Percentiles rank a stretch among this genome's conserved stretches.
These are phyloP conservation scores for Hyaloscypha hepaticicola DNA, from an alignment of 495 filamentous ascomycete genomes.

Conservation along the genomic window DNA sequence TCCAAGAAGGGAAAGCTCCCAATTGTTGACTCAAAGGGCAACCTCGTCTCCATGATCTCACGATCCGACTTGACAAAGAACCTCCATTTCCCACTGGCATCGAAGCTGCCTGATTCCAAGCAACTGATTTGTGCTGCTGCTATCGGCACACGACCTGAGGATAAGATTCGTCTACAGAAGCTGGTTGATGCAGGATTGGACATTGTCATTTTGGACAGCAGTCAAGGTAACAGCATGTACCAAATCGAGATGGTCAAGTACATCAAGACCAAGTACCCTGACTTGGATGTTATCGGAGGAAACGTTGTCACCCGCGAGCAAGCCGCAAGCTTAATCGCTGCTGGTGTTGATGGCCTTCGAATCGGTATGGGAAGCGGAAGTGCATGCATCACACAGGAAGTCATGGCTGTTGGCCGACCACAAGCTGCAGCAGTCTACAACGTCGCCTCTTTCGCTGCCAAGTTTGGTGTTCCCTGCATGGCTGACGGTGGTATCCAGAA, in stretches of 20 bases:
- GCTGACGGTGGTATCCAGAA: slow-evolving; percentile 98
- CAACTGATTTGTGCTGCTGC: slow-evolving; percentile 95
- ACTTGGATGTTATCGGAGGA: slow-evolving; percentile 91
- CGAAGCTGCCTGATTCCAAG: slow-evolving; percentile 95
- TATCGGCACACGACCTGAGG: slow-evolving; percentile 90
- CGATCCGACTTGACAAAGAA: slow-evolving; percentile 99
- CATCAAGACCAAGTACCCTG: slow-evolving; percentile 81
- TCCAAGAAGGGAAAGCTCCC: slow-evolving; percentile 99
- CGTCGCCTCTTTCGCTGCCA: slow-evolving; percentile 81
- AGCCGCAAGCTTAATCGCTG: slow-evolving; percentile 86
- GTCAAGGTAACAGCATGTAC: slow-evolving; percentile 96
- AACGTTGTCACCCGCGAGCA: slow-evolving; percentile 98
- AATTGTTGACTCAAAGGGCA: slow-evolving; percentile 82
- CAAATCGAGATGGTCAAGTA: slow-evolving; percentile 97
- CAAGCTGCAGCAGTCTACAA: slow-evolving; percentile 91
- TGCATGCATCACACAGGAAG: slow-evolving; percentile 98
- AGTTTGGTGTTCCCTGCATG: slow-evolving; percentile 96
- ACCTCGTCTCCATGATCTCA: slow-evolving; percentile 92
- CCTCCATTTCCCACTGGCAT: slow-evolving; percentile 92
- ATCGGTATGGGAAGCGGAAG: slow-evolving; percentile 99
- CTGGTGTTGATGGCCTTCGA: slow-evolving; percentile 91
- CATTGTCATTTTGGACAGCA: slow-evolving; percentile 92
- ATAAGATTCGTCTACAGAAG: slow-evolving; percentile 80
- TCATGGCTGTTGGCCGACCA: slow-evolving; percentile 97
- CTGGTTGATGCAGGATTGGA: slow-evolving; percentile 94